Percentiles rank a stretch among this genome's conserved stretches.
Evolutionary conservation across 202 grass and related monocot species (phyloP).

Genomic region (Eragrostis tef): DNA sequence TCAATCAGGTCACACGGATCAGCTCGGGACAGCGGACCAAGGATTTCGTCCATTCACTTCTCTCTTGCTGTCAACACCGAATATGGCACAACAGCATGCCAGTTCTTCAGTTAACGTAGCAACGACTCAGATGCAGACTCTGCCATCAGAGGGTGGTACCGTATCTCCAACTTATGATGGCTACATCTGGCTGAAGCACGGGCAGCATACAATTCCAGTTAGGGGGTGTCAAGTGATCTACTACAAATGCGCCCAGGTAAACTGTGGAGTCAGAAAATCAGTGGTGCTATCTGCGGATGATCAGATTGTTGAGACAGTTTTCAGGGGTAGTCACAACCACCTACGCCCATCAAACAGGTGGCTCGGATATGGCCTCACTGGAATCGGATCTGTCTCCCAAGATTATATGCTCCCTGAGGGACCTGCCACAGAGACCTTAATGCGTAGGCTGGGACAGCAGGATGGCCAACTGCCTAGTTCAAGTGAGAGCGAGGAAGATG

Average conservation of each 20-base stretch:
- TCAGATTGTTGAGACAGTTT: conserved; percentile 66
- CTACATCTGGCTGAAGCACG: conserved; percentile 73
- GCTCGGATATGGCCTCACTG: conserved; percentile 35
- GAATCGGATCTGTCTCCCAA: conserved; percentile 12
- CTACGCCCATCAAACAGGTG: conserved; percentile 49
- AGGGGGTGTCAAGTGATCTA: conserved; percentile 61
- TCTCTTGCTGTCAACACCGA: neutral
- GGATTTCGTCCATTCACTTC: conserved; percentile 20
- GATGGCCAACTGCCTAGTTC: conserved; percentile 56
- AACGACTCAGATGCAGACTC: neutral
- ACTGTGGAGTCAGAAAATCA: conserved; percentile 67
- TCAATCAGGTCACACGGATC: conserved; percentile 42
- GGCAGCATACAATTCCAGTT: conserved; percentile 68
- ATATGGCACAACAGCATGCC: neutral
- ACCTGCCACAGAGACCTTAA: conserved; percentile 3
- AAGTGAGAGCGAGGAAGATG: conserved; percentile 52
- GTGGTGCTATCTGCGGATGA: conserved; percentile 65
- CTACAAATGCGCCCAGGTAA: conserved; percentile 63
- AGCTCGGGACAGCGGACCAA: conserved; percentile 24
- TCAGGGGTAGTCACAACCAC: conserved; percentile 81
- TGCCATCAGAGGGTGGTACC: conserved; percentile 17
- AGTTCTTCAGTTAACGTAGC: neutral
- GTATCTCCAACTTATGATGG: conserved; percentile 56
- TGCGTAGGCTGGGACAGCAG: conserved; percentile 39
- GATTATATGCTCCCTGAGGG: conserved; percentile 21